These are phyloP conservation scores for Collybia sordida DNA, from an alignment of 768 basidiomycete genomes.

Conservation along the genomic window DNA sequence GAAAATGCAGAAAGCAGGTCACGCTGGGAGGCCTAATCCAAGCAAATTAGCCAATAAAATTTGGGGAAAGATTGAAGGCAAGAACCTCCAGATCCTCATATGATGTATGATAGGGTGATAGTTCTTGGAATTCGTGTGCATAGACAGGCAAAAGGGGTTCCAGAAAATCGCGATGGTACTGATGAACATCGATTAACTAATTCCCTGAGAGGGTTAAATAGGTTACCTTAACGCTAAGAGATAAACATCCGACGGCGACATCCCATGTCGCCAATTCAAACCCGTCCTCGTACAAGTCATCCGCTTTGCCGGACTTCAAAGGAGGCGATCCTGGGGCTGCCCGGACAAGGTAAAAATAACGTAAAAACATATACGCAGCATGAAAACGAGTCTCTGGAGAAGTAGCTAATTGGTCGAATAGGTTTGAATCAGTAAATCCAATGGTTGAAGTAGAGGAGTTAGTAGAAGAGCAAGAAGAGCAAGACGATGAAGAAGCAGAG, in stretches of 20 bases:
- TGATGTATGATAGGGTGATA: slow-evolving; percentile 47
- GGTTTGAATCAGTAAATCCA: slow-evolving; percentile 22
- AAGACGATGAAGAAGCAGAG: background rate
- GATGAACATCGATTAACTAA: background rate
- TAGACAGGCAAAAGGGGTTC: slow-evolving; percentile 53
- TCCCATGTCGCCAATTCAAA: slow-evolving; percentile 51
- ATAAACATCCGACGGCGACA: slow-evolving; percentile 55
- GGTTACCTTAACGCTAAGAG: slow-evolving; percentile 59
- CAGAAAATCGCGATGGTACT: slow-evolving; percentile 68
- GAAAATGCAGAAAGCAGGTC: slow-evolving; percentile 48
- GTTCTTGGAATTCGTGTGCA: slow-evolving; percentile 45
- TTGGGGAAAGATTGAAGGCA: background rate
- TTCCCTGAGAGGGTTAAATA: background rate
- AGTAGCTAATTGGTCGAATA: slow-evolving; percentile 52
- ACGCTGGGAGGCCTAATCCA: slow-evolving; percentile 49
- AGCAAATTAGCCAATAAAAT: background rate
- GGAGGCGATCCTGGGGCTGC: slow-evolving; percentile 5
- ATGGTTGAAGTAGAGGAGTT: slow-evolving; percentile 13
- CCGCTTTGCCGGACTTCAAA: slow-evolving; percentile 3
- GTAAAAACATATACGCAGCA: slow-evolving; percentile 57
- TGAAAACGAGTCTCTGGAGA: slow-evolving; percentile 66
- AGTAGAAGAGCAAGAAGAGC: background rate
- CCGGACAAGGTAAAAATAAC: slow-evolving; percentile 47
- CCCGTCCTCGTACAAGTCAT: slow-evolving; percentile 18
- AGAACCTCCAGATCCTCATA: slow-evolving; percentile 56